Evolutionary conservation across 495 filamentous ascomycete species (phyloP).

Genomic region (Neurospora sp.): DNA sequence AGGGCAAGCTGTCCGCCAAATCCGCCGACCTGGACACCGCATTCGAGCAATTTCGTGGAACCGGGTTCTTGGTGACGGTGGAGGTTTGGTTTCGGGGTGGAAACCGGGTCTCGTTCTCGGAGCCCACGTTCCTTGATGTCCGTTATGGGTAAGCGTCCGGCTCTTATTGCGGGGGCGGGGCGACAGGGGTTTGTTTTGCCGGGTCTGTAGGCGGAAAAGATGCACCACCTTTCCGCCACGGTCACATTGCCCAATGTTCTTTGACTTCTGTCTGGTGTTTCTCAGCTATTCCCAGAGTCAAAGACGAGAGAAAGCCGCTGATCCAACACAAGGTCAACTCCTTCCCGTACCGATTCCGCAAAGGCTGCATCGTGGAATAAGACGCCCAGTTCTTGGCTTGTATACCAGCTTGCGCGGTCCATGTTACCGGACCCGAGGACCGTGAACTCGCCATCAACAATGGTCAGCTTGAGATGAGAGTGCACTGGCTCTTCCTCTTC

Average conservation of each 20-base stretch:
- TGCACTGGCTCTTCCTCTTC: constrained; percentile 45
- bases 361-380: constrained; percentile 44
- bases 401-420: constrained; percentile 69
- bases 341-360: constrained; percentile 29
- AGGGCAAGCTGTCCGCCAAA: constrained; percentile 1
- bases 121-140: constrained; percentile 23
- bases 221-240: constrained; percentile 16
- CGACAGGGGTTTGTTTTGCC: constrained; percentile 7
- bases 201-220: constrained; percentile 12
- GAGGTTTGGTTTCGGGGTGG: neutral
- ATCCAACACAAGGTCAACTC: constrained; percentile 33
- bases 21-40: constrained; percentile 19
- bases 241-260: constrained; percentile 11
- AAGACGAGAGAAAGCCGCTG: constrained; percentile 32
- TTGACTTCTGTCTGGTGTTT: constrained; percentile 1
- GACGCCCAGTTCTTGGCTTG: constrained; percentile 67
- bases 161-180: constrained; percentile 14
- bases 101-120: constrained; percentile 22
- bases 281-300: constrained; percentile 13
- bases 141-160: constrained; percentile 19
- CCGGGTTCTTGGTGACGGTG: constrained; percentile 9
- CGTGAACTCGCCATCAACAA: constrained; percentile 49
- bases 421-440: constrained; percentile 67
- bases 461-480: constrained; percentile 59
- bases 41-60: constrained; percentile 8